A percentile compares a stretch with the other conserved stretches of the same genome.
Evolutionary conservation across 495 filamentous ascomycete species (phyloP).

Genomic region (Xylaria cubensis): DNA sequence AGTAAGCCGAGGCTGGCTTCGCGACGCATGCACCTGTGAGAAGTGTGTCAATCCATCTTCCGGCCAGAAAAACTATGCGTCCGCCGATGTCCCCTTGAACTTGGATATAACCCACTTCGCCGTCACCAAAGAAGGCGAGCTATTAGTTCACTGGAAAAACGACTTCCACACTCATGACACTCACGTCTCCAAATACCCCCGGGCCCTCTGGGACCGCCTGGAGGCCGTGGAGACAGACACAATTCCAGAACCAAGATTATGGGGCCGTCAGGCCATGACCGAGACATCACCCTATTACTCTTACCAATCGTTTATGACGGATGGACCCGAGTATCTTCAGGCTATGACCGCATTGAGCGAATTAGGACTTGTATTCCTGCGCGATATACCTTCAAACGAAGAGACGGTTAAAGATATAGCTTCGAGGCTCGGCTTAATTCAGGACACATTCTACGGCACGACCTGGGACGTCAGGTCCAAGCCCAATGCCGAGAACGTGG

Average conservation of each 20-base stretch:
- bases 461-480: conserved; percentile 89
- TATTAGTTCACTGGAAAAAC: conserved; percentile 64
- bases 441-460: conserved; percentile 84
- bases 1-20: conserved; percentile 57
- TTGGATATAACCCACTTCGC: conserved; percentile 50
- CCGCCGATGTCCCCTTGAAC: conserved; percentile 67
- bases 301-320: conserved; percentile 73
- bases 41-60: conserved; percentile 78
- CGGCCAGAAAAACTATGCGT: conserved; percentile 81
- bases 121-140: conserved; percentile 43
- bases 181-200: conserved; percentile 32
- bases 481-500: conserved; percentile 83
- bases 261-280: conserved; percentile 41
- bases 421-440: conserved; percentile 72
- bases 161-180: conserved; percentile 32
- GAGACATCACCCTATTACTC: conserved; percentile 49
- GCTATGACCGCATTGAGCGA: conserved; percentile 60
- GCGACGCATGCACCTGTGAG: conserved; percentile 77
- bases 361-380: conserved; percentile 75
- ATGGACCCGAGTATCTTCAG: conserved; percentile 54
- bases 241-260: conserved; percentile 33
- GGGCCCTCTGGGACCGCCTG: background rate
- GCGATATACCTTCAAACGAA: conserved; percentile 68
- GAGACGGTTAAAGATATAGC: conserved; percentile 71
- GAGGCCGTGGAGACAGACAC: background rate